Evolutionary conservation across 2,329 filamentous ascomycete genomes (phyloP).

Genomic region (Beauveria pseudobassiana): DNA sequence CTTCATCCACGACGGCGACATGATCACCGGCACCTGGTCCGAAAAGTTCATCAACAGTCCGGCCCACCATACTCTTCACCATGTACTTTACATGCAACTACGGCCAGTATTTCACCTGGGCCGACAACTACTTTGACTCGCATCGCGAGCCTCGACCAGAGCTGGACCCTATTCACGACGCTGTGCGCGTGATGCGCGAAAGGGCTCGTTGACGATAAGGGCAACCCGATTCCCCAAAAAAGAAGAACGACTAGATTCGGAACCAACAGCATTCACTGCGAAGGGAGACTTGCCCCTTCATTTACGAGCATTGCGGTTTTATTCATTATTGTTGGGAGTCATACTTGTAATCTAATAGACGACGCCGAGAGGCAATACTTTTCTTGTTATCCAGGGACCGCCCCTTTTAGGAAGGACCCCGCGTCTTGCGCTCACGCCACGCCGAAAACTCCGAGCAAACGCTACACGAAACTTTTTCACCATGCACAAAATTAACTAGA

Average conservation of each 20-base stretch:
- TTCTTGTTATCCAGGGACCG: not conserved
- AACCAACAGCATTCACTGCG: not conserved
- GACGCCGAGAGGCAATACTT: not conserved
- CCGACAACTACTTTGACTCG: constrained; percentile 36
- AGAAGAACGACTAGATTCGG: constrained; percentile 15
- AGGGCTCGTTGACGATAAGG: constrained; percentile 36
- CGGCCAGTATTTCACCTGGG: constrained; percentile 42
- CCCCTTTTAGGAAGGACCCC: constrained; percentile 1
- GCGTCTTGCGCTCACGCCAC: not conserved
- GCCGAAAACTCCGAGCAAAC: constrained; percentile 1
- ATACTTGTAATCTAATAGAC: constrained; percentile 9
- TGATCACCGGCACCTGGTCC: constrained; percentile 38
- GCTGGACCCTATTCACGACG: constrained; percentile 37
- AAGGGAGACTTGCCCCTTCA: not conserved
- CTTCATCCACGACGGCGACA: constrained; percentile 42
- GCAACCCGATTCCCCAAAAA: constrained; percentile 30
- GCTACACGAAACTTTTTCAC: not conserved
- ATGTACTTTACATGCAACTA: constrained; percentile 44
- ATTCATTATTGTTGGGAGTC: not conserved
- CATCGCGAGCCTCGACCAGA: constrained; percentile 35
- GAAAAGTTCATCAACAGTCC: constrained; percentile 41
- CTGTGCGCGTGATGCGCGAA: constrained; percentile 37
- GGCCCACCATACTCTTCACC: constrained; percentile 40
- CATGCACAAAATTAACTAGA: not conserved
- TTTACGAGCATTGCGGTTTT: constrained; percentile 7